Evolutionary conservation across 495 filamentous ascomycete species (phyloP).

Genomic region (Stereocaulon alpinum): DNA sequence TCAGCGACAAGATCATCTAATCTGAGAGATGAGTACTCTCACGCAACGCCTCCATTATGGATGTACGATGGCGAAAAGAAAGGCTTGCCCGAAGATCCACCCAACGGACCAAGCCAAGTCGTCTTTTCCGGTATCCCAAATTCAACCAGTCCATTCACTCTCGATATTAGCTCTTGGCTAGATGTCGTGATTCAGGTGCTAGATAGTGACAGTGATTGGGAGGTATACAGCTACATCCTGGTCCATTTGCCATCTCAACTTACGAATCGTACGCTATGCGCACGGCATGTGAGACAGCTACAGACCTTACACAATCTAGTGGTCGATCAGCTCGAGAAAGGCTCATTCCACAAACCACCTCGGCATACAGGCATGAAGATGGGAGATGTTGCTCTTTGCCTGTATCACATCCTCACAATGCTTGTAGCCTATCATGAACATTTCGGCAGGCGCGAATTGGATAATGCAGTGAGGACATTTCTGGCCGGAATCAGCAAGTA

Average conservation of each 20-base stretch:
- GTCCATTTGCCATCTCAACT: constrained; percentile 82
- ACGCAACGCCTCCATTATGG: constrained; percentile 44
- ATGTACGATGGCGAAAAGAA: constrained; percentile 37
- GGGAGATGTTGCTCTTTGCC: constrained; percentile 74
- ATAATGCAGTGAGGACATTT: constrained; percentile 79
- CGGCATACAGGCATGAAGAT: constrained; percentile 65
- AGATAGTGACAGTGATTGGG: constrained; percentile 76
- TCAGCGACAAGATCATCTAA: constrained; percentile 25
- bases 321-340: constrained; percentile 69
- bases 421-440: constrained; percentile 77
- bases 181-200: constrained; percentile 63
- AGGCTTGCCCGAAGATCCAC: constrained; percentile 44
- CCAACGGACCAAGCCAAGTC: constrained; percentile 35
- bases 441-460: constrained; percentile 76
- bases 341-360: constrained; percentile 66
- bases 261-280: constrained; percentile 79
- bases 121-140: constrained; percentile 28
- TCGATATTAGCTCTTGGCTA: constrained; percentile 67
- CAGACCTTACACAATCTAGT: constrained; percentile 64
- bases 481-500: constrained; percentile 64
- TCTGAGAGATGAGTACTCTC: constrained; percentile 24
- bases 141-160: constrained; percentile 24
- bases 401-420: constrained; percentile 76
- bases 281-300: constrained; percentile 57
- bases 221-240: constrained; percentile 83